These are phyloP conservation scores for Sergeia podlipaevii DNA, from an alignment of 208 protist genomes.

Conservation along the genomic window DNA sequence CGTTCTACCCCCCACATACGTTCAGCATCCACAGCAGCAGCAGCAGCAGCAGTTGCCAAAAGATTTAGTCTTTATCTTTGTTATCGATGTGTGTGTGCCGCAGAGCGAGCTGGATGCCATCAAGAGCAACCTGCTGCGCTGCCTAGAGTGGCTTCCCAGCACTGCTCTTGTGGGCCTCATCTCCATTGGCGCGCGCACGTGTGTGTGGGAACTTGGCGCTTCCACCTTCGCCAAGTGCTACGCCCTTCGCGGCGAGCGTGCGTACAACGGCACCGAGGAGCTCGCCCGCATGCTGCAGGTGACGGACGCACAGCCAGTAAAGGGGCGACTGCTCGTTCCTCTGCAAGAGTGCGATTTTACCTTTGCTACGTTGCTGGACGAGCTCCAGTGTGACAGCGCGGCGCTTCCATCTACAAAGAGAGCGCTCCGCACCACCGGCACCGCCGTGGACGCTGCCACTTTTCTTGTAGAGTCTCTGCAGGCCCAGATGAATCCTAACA, in stretches of 20 bases:
- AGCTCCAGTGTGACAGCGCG: constrained; percentile 45
- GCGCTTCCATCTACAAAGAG: constrained; percentile 49
- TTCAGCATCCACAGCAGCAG: background rate
- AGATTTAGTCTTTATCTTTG: constrained; percentile 85
- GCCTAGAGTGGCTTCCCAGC: constrained; percentile 92
- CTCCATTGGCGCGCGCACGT: constrained; percentile 94
- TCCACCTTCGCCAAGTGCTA: constrained; percentile 58
- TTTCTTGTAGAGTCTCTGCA: constrained; percentile 57
- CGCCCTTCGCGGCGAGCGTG: constrained; percentile 51
- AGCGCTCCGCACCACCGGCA: constrained; percentile 65
- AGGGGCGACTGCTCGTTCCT: constrained; percentile 93
- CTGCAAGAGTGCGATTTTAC: constrained; percentile 88
- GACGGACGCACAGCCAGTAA: constrained; percentile 49
- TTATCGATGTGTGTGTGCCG: constrained; percentile 96
- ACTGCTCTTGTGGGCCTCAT: constrained; percentile 96
- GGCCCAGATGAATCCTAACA: constrained; percentile 10
- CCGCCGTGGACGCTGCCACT: constrained; percentile 59
- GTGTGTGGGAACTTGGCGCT: constrained; percentile 71
- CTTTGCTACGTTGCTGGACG: constrained; percentile 46
- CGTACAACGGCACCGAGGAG: constrained; percentile 34
- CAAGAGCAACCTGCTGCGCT: constrained; percentile 88
- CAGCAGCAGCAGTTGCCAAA: constrained; percentile 5
- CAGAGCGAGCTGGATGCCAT: constrained; percentile 91
- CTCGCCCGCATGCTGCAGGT: constrained; percentile 61
- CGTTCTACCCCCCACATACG: constrained; percentile 26